Percentiles rank a stretch among this genome's conserved stretches.
Evolutionary conservation across 345 rosid genomes (phyloP).

Genomic region (Excoecaria cochinchinensis): DNA sequence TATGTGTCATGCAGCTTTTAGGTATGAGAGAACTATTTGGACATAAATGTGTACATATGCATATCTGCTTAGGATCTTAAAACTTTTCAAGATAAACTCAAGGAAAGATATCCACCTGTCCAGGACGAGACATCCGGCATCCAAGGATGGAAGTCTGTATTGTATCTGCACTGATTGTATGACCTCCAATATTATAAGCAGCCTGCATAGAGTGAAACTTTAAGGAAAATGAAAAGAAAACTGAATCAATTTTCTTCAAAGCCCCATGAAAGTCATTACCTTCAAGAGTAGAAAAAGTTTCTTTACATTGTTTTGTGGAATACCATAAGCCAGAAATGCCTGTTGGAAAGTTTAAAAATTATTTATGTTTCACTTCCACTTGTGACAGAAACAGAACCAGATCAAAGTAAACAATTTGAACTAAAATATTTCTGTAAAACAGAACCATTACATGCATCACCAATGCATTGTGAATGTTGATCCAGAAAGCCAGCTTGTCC

Average conservation of each 20-base stretch:
- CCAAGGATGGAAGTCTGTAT: slow-evolving; percentile 75
- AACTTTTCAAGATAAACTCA: not conserved
- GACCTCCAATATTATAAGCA: slow-evolving; percentile 92
- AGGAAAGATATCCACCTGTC: slow-evolving; percentile 57
- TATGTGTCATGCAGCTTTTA: too few species aligned
- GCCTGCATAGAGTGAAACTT: slow-evolving; percentile 51
- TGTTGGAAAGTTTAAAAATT: slow-evolving; percentile 21
- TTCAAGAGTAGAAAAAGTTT: slow-evolving; percentile 74
- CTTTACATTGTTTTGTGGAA: slow-evolving; percentile 86
- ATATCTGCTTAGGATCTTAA: not conserved
- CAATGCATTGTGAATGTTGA: slow-evolving; percentile 85
- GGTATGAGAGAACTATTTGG: not conserved
- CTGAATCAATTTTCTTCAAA: not conserved
- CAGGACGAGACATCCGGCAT: slow-evolving; percentile 90
- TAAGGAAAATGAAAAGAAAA: slow-evolving; percentile 15
- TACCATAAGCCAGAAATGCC: slow-evolving; percentile 92
- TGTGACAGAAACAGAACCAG: slow-evolving; percentile 16
- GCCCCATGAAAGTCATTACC: slow-evolving; percentile 36
- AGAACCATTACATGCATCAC: slow-evolving; percentile 87
- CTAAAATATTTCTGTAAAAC: not conserved
- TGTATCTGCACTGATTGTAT: slow-evolving; percentile 80
- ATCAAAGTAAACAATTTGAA: not conserved
- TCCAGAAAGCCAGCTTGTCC: slow-evolving; percentile 97
- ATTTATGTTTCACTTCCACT: slow-evolving; percentile 1
- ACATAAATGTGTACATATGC: not conserved